Evolutionary conservation across 441 rosid species (phyloP).

Genomic region (Gossypium aridum): DNA sequence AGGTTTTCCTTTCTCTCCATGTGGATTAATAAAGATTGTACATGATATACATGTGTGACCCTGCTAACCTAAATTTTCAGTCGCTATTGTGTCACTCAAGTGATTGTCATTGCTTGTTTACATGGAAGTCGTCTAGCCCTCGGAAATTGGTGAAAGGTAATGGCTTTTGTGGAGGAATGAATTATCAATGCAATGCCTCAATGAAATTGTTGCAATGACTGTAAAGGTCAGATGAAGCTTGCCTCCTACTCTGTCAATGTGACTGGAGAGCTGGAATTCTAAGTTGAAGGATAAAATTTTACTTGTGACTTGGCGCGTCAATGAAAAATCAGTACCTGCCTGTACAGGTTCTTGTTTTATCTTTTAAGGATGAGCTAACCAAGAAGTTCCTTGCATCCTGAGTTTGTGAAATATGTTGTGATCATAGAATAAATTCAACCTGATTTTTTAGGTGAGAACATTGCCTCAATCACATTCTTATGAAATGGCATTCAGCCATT

Average conservation of each 20-base stretch:
- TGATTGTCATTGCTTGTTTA: not conserved
- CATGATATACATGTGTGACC: not conserved
- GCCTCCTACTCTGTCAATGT: not conserved
- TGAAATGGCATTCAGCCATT: not conserved
- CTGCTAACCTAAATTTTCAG: not conserved
- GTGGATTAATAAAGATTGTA: not conserved
- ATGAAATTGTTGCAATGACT: not conserved
- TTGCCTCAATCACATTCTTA: not conserved
- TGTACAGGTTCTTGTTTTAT: not conserved
- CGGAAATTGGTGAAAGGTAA: not conserved
- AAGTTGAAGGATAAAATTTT: not conserved
- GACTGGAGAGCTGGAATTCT: not conserved
- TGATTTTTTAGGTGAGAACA: not conserved
- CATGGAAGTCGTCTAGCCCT: not conserved
- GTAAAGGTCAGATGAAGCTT: not conserved
- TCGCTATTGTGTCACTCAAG: not conserved
- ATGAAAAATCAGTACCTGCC: not conserved
- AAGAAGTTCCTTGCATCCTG: not conserved
- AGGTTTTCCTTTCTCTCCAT: not conserved
- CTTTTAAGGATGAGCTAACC: not conserved
- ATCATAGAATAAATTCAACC: not conserved
- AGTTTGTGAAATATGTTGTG: not conserved
- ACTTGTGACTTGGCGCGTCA: not conserved
- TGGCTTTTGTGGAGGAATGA: not conserved
- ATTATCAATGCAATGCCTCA: not conserved